Evolutionary conservation across 345 rosid species (phyloP).

Genomic region (Litchi chinensis): DNA sequence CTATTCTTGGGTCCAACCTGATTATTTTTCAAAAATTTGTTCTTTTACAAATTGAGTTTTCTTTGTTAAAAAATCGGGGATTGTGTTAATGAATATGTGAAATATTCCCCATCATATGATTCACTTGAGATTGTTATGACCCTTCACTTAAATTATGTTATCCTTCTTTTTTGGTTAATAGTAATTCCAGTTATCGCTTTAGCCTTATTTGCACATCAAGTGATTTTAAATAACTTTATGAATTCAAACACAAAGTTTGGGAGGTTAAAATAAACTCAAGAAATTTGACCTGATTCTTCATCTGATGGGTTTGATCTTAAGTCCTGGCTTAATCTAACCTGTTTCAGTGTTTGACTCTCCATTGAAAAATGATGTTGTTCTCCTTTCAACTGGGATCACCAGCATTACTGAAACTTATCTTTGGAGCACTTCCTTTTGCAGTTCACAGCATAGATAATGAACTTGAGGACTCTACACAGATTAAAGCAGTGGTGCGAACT

Average conservation of each 20-base stretch:
- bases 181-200: not conserved
- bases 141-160: not conserved
- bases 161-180: not conserved
- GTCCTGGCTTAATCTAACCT: not conserved
- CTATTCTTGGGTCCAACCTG: not conserved
- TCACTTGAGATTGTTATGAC: not conserved
- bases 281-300: not conserved
- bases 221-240: not conserved
- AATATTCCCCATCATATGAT: not conserved
- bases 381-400: not conserved
- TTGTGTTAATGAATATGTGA: not conserved
- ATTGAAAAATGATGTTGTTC: not conserved
- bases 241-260: not conserved
- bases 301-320: not conserved
- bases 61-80: not conserved
- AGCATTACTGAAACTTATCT: slow-evolving; percentile 14
- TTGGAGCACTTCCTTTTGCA: slow-evolving; percentile 35
- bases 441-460: slow-evolving; percentile 93
- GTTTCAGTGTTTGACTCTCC: slow-evolving; percentile 4
- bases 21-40: not conserved
- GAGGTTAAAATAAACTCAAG: not conserved
- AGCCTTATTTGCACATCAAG: not conserved
- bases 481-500: slow-evolving; percentile 66
- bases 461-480: slow-evolving; percentile 71
- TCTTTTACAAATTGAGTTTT: not conserved